These are phyloP conservation scores for Pythium coloratum DNA, from an alignment of 352 stramenopile species.

Conservation along the genomic window DNA sequence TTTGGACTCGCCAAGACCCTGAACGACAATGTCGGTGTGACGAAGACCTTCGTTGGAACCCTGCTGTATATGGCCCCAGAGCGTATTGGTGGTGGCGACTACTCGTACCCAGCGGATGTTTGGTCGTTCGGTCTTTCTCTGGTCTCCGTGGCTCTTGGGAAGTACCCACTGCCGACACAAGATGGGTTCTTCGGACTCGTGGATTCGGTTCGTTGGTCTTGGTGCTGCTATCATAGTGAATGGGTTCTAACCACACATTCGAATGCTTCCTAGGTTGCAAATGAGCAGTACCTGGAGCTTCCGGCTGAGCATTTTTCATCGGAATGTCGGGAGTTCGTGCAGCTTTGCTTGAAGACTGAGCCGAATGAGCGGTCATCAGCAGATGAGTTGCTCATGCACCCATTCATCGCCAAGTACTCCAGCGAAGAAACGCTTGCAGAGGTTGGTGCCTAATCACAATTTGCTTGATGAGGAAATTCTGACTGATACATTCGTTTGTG, in stretches of 20 bases:
- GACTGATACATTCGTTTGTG: neutral
- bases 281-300: conserved; percentile 72
- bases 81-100: conserved; percentile 89
- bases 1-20: conserved; percentile 82
- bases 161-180: conserved; percentile 83
- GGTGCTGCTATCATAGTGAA: neutral
- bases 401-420: conserved; percentile 70
- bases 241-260: neutral
- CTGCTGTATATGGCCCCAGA: conserved; percentile 95
- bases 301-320: conserved; percentile 59
- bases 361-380: conserved; percentile 64
- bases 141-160: conserved; percentile 77
- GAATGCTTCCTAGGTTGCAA: conserved; percentile 52
- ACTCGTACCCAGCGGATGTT: conserved; percentile 87
- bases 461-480: neutral
- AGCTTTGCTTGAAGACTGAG: conserved; percentile 71
- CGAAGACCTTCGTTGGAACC: conserved; percentile 93
- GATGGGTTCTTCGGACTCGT: conserved; percentile 89
- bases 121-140: conserved; percentile 85
- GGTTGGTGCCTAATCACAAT: conserved; percentile 31
- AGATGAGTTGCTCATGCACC: conserved; percentile 63
- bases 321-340: conserved; percentile 72
- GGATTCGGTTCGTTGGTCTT: conserved; percentile 53
- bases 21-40: conserved; percentile 70
- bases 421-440: conserved; percentile 64